phyloP scores from a whole-genome alignment of 352 stramenopile species.

The Globisporangium camurandrum region DNA sequence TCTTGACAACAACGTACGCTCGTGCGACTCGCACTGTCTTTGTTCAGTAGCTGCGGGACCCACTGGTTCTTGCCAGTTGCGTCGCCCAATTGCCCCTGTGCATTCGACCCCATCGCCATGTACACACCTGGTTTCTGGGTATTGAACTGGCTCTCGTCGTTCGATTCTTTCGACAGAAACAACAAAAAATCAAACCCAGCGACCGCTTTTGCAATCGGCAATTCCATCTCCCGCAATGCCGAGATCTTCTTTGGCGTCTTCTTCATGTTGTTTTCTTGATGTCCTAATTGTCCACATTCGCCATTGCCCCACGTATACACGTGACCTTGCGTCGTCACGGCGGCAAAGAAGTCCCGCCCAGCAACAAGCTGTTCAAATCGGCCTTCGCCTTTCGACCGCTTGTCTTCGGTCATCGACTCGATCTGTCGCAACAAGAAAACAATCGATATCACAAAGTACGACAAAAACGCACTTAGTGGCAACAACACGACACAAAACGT shows the following conservation, averaged over 20 bases:
- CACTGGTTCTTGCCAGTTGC: slow-evolving; percentile 72
- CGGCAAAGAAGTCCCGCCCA: slow-evolving; percentile 52
- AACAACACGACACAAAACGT: background rate
- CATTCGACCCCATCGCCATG: slow-evolving; percentile 77
- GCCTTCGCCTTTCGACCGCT: slow-evolving; percentile 68
- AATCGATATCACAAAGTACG: background rate
- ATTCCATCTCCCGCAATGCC: slow-evolving; percentile 66
- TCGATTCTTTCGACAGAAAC: slow-evolving; percentile 57
- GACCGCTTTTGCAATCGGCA: slow-evolving; percentile 46
- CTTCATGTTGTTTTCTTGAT: slow-evolving; percentile 85
- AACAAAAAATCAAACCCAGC: slow-evolving; percentile 67
- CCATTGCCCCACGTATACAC: slow-evolving; percentile 79
- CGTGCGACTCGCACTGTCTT: slow-evolving; percentile 47
- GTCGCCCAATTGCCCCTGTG: slow-evolving; percentile 59
- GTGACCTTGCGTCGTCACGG: slow-evolving; percentile 52
- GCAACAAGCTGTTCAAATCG: slow-evolving; percentile 41
- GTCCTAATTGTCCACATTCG: slow-evolving; percentile 64
- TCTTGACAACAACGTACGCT: slow-evolving; percentile 27
- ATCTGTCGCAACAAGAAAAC: slow-evolving; percentile 26
- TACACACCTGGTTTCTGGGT: slow-evolving; percentile 67
- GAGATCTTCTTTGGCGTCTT: slow-evolving; percentile 83
- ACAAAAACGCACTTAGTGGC: background rate
- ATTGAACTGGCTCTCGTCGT: slow-evolving; percentile 71
- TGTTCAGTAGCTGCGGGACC: slow-evolving; percentile 74
- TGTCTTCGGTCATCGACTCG: slow-evolving; percentile 61